These are phyloP conservation scores for Volutella citrinella DNA, from an alignment of 2,329 filamentous ascomycete genomes.

Conservation along the genomic window DNA sequence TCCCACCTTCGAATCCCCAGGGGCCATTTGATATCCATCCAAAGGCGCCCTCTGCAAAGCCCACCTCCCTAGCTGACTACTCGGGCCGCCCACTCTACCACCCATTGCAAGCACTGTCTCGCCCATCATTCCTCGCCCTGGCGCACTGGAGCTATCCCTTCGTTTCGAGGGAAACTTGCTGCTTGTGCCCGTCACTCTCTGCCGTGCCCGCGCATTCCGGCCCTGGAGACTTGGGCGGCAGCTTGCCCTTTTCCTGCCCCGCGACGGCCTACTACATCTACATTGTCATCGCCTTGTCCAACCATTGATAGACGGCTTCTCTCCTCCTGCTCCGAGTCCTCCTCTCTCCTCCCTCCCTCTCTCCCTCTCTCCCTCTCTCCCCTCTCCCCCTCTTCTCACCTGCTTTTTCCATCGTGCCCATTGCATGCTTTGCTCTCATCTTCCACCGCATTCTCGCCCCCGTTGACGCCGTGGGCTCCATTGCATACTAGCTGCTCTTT, in stretches of 20 bases:
- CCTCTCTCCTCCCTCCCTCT: slow-evolving; percentile 8
- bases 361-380: slow-evolving; percentile 4
- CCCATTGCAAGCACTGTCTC: slow-evolving; percentile 30
- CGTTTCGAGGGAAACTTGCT: slow-evolving; percentile 20
- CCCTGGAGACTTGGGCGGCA: slow-evolving; percentile 18
- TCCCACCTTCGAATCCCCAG: no score
- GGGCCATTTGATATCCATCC: no score
- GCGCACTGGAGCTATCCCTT: slow-evolving; percentile 29
- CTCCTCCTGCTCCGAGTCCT: slow-evolving; percentile 11
- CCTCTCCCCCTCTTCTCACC: not conserved
- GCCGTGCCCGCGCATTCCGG: slow-evolving; percentile 24
- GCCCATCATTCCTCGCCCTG: slow-evolving; percentile 33
- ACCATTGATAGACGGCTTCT: no score
- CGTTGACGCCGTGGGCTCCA: no score
- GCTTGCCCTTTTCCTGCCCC: slow-evolving; percentile 26
- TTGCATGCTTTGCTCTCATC: slow-evolving; percentile 3
- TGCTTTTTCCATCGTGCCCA: not conserved
- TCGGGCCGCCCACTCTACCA: no score
- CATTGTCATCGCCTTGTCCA: slow-evolving; percentile 17
- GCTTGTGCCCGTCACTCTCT: slow-evolving; percentile 13
- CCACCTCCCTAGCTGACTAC: no score
- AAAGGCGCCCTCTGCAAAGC: no score
- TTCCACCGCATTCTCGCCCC: not conserved
- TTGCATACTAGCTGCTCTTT: no score
- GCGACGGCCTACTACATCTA: slow-evolving; percentile 24